Conservation (phyloP, 116 monocot genomes). For the Iris pallida region DNA sequence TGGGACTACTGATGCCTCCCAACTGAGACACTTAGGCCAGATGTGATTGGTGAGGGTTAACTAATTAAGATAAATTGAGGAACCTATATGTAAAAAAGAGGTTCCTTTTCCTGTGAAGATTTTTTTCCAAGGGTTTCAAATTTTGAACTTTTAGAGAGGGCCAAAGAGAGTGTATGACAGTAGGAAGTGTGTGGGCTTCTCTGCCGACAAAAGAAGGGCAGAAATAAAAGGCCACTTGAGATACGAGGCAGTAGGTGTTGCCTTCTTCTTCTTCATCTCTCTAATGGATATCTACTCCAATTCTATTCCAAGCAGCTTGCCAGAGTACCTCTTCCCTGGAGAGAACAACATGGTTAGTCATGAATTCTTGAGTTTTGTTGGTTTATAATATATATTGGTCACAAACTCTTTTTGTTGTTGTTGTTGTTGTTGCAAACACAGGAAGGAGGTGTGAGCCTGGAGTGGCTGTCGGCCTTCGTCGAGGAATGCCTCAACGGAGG, state of each 20-base stretch:
- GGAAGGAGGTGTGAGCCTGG: constrained; percentile 35
- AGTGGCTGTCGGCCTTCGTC: constrained; percentile 65
- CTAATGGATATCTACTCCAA: constrained; percentile 18
- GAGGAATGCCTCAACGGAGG: constrained; percentile 60
- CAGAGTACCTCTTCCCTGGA: not conserved
- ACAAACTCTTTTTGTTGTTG: too few species aligned
- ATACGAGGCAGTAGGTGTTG: not conserved
- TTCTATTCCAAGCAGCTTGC: constrained; percentile 1
- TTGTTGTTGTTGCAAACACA: constrained; percentile 3
- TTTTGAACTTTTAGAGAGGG: too few species aligned
- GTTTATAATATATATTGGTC: too few species aligned
- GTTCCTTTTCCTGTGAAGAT: too few species aligned
- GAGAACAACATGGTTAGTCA: not conserved
- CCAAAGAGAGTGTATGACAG: constrained; percentile 8
- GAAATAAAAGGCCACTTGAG: constrained; percentile 4
- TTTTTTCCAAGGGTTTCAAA: too few species aligned
- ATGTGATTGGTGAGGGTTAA: too few species aligned
- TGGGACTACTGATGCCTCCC: too few species aligned
- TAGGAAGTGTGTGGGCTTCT: constrained; percentile 1
- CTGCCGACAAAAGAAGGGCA: constrained; percentile 35
- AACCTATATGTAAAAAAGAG: too few species aligned
- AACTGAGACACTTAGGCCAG: too few species aligned
- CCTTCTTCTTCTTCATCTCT: constrained; percentile 2
- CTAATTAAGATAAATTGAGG: too few species aligned
- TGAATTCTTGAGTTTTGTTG: too few species aligned